These are phyloP conservation scores for Paraconiothyrium sp. DNA, from an alignment of 2,329 filamentous ascomycete species.

Conservation along the genomic window DNA sequence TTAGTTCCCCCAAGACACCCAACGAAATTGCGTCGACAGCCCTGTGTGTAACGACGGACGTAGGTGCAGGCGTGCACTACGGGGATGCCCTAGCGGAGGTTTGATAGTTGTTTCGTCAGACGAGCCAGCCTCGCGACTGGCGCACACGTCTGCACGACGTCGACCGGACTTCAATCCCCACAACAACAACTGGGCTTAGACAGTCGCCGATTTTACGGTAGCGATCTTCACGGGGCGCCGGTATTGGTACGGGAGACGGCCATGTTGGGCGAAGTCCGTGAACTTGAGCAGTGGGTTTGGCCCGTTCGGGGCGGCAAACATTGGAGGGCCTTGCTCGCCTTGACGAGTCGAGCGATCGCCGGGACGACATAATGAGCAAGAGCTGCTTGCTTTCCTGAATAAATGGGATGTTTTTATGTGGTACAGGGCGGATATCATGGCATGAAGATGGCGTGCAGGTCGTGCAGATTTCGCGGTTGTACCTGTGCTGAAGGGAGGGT, in stretches of 20 bases:
- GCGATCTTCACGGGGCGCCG: conserved; percentile 7
- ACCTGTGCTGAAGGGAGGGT: not conserved
- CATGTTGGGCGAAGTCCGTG: conserved; percentile 3
- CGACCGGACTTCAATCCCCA: not conserved
- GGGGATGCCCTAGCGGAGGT: conserved; percentile 14
- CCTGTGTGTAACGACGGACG: conserved; percentile 11
- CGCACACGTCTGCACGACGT: conserved; percentile 4
- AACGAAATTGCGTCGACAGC: conserved; percentile 9
- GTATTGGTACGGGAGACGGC: conserved; percentile 1
- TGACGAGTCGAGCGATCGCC: not conserved
- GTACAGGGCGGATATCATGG: conserved; percentile 1
- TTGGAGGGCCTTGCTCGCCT: not conserved
- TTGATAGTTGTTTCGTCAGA: conserved; percentile 14
- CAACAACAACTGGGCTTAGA: not conserved
- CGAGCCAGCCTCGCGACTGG: not conserved
- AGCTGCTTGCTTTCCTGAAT: not conserved
- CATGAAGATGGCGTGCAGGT: conserved; percentile 11
- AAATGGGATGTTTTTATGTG: not conserved
- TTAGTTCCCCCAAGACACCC: not conserved
- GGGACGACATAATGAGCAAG: not conserved
- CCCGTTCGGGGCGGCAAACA: not conserved
- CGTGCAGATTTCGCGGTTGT: not conserved
- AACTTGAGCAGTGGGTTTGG: conserved; percentile 7
- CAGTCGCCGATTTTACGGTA: conserved; percentile 6
- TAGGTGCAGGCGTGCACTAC: conserved; percentile 4